Evolutionary conservation across 345 rosid genomes (phyloP), one percentile per base, ranked within the genome.

Genomic region (Arabis hirsuta): DNA sequence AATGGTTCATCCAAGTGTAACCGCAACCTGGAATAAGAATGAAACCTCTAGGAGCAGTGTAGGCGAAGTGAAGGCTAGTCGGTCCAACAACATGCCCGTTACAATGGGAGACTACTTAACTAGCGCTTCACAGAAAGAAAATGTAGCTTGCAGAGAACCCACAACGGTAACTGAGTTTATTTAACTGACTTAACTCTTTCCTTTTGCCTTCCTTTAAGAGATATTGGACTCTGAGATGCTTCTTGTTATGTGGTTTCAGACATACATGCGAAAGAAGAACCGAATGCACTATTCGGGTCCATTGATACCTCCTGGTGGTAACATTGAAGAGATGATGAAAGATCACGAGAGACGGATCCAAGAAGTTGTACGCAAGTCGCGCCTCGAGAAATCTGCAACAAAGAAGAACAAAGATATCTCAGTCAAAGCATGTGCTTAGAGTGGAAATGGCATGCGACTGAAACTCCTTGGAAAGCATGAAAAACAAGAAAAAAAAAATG

Each of bases 341-440:
- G 98, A 91, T 62, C 99, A 95, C 14, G 99, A 91, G 78, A 87
- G 91, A 74, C 96, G 83, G 58, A 90, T 95, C 76, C 99, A 91
- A 76, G 89, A 88, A 50, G 98, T 94, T 43, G 92, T 95, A 22
- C 93, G 96, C 2, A 88, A 86, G 73, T 84, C 98, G 10, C 90
- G 92, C 16, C 61, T 83, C 7, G 96, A 87, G 53, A 88, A 83
- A 69, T 78, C 81, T 3, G 84, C 75, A 60, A 79, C 89, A 58
- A 83, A 74, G 62, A 75, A 77, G 51, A 82, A 75, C 34, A 48
- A 61, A 58, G 83, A 72, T 72, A 65, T 71, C 50, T 50, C 75
- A 31, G 50, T 14, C 32, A 65, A 57, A 67, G 68, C 51, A 57
- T 60, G 78, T 69, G 79, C 61, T 71, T 65, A 55, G 66, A 22